These are phyloP conservation scores for Fomitopsis pinicola DNA, from an alignment of 1,284 basidiomycete species.

Conservation along the genomic window DNA sequence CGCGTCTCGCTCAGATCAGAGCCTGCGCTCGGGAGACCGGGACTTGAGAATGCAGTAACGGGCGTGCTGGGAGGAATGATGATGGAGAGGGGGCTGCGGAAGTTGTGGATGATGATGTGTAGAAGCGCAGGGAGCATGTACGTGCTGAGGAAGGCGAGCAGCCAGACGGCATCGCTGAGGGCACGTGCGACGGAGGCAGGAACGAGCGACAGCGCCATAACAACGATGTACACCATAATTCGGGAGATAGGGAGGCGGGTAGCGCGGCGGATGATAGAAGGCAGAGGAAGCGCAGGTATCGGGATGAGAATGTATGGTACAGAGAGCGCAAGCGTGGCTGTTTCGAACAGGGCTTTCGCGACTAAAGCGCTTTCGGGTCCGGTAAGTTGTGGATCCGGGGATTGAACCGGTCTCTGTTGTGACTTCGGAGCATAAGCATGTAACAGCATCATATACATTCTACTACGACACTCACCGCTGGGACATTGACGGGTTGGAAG, in stretches of 20 bases:
- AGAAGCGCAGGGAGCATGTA: slow-evolving; percentile 57
- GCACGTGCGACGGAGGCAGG: slow-evolving; percentile 31
- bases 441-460: not conserved
- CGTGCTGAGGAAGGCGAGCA: slow-evolving; percentile 46
- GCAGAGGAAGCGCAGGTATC: slow-evolving; percentile 44
- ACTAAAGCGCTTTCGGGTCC: slow-evolving; percentile 23
- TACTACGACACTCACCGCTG: slow-evolving; percentile 32
- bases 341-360: slow-evolving; percentile 40
- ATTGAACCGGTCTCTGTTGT: slow-evolving; percentile 10
- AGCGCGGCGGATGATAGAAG: slow-evolving; percentile 37
- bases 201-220: slow-evolving; percentile 41
- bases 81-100: slow-evolving; percentile 66
- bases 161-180: slow-evolving; percentile 44
- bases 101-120: slow-evolving; percentile 64
- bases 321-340: slow-evolving; percentile 51
- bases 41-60: slow-evolving; percentile 14
- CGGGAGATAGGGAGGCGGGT: slow-evolving; percentile 47
- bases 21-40: slow-evolving; percentile 20
- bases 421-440: slow-evolving; percentile 9
- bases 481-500: slow-evolving; percentile 40
- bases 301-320: slow-evolving; percentile 60
- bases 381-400: slow-evolving; percentile 18
- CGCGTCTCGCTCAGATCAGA: slow-evolving; percentile 24
- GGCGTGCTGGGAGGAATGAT: slow-evolving; percentile 48
- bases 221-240: slow-evolving; percentile 32